Conservation (phyloP, 2,329 filamentous ascomycete genomes). For the Ceratocystis alfenasii region DNA sequence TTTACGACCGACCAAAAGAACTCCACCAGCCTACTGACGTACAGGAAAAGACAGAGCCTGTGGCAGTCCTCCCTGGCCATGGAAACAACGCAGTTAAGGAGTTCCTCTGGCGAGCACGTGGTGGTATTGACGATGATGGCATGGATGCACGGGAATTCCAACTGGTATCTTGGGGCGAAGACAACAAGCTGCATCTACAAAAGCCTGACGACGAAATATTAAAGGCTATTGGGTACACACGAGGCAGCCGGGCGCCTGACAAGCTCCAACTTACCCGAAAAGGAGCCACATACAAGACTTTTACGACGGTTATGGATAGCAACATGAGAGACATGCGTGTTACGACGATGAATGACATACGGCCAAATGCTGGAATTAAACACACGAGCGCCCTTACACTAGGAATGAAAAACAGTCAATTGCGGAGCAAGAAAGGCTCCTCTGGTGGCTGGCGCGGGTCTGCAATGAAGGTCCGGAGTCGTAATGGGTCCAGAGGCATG, state of each 20-base stretch:
- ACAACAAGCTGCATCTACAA: constrained; percentile 70
- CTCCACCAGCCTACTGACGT: constrained; percentile 20
- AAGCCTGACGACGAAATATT: constrained; percentile 54
- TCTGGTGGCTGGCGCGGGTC: constrained; percentile 40
- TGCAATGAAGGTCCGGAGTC: constrained; percentile 46
- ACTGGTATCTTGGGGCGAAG: constrained; percentile 82
- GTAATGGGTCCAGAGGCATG: constrained; percentile 30
- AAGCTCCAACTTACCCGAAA: constrained; percentile 65
- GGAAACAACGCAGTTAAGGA: constrained; percentile 67
- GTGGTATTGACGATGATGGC: constrained; percentile 51
- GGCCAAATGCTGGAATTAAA: constrained; percentile 35
- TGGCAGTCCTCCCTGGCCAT: constrained; percentile 49
- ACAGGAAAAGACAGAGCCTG: constrained; percentile 36
- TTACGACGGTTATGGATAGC: constrained; percentile 56
- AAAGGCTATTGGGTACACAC: constrained; percentile 58
- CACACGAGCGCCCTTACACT: constrained; percentile 35
- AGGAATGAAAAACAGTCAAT: constrained; percentile 36
- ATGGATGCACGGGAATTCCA: constrained; percentile 81
- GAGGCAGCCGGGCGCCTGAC: constrained; percentile 51
- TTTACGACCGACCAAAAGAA: constrained; percentile 58
- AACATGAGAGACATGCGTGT: constrained; percentile 45
- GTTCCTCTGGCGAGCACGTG: constrained; percentile 77
- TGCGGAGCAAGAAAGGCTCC: constrained; percentile 29
- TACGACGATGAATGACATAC: constrained; percentile 50
- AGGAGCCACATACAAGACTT: constrained; percentile 75